Evolutionary conservation across 139 green algal genomes (phyloP).

Genomic region (Diplosphaera chodatii): DNA sequence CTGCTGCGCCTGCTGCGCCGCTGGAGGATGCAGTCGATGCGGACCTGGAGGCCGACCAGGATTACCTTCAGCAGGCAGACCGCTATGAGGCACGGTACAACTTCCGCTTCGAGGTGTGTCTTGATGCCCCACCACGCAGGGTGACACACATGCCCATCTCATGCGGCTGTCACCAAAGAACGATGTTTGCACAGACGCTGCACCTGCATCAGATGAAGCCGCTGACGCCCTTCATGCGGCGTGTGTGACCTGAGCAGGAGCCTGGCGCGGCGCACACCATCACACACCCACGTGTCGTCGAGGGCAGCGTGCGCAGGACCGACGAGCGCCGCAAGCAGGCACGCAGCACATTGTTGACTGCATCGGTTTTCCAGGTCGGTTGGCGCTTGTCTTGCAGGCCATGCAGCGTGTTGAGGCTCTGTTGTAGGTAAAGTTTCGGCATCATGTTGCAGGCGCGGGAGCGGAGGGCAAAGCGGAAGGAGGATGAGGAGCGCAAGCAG

Average conservation of each 20-base stretch:
- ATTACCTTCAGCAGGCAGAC: slow-evolving; percentile 67
- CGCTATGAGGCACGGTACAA: slow-evolving; percentile 87
- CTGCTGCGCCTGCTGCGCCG: slow-evolving; percentile 38
- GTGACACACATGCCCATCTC: too few species aligned
- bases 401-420: too few species aligned
- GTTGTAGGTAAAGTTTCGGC: too few species aligned
- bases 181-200: too few species aligned
- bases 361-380: too few species aligned
- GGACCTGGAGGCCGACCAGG: slow-evolving; percentile 73
- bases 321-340: slow-evolving; percentile 63
- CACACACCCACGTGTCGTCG: slow-evolving; percentile 60
- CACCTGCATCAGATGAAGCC: too few species aligned
- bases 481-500: slow-evolving; percentile 31
- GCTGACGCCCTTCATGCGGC: too few species aligned
- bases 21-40: slow-evolving; percentile 19
- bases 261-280: slow-evolving; percentile 54
- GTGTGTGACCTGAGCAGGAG: too few species aligned
- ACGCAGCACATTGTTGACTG: too few species aligned
- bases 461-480: slow-evolving; percentile 35
- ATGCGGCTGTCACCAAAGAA: too few species aligned
- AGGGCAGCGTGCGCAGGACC: slow-evolving; percentile 56
- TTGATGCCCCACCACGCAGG: too few species aligned
- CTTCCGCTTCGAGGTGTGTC: slow-evolving; percentile 70
- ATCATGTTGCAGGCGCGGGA: slow-evolving; percentile 17
- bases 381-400: too few species aligned